phyloP scores from a whole-genome alignment of 164 flowering plant species.

The Annona squamosa region DNA sequence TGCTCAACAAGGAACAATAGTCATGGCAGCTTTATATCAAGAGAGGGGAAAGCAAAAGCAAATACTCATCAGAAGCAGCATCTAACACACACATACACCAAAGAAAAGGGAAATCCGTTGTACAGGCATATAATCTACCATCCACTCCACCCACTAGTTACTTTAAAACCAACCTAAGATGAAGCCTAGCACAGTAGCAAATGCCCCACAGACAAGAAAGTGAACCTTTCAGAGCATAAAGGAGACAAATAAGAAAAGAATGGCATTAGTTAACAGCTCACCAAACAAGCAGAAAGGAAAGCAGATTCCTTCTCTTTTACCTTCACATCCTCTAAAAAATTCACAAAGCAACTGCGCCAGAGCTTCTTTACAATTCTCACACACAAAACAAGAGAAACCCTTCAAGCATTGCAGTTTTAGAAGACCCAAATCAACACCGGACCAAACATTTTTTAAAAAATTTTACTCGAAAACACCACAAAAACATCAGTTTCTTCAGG shows the following conservation, averaged over 20 bases:
- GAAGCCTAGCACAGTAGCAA: slow-evolving; percentile 31
- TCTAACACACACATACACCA: slow-evolving; percentile 24
- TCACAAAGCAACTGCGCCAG: slow-evolving; percentile 6
- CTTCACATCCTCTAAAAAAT: not conserved
- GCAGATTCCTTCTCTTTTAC: slow-evolving; percentile 53
- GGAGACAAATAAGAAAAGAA: slow-evolving; percentile 38
- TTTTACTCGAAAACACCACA: slow-evolving; percentile 3
- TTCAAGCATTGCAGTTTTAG: not conserved
- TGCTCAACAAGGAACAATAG: slow-evolving; percentile 79
- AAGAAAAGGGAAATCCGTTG: slow-evolving; percentile 44
- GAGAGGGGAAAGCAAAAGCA: slow-evolving; percentile 52
- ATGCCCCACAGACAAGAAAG: slow-evolving; percentile 58
- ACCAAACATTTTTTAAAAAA: slow-evolving; percentile 1
- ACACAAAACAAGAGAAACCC: not conserved
- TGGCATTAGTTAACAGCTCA: slow-evolving; percentile 73
- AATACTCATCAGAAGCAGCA: slow-evolving; percentile 32
- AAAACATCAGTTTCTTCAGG: slow-evolving; percentile 2
- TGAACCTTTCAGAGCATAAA: slow-evolving; percentile 92
- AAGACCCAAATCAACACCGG: not conserved
- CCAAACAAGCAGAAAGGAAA: slow-evolving; percentile 39
- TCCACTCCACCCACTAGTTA: slow-evolving; percentile 24
- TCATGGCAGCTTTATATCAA: slow-evolving; percentile 70
- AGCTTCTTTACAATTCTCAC: not conserved
- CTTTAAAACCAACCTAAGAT: slow-evolving; percentile 37
- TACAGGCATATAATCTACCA: slow-evolving; percentile 60